phyloP scores from a whole-genome alignment of 2,329 filamentous ascomycete species.

The Talaromyces amestolkiae region DNA sequence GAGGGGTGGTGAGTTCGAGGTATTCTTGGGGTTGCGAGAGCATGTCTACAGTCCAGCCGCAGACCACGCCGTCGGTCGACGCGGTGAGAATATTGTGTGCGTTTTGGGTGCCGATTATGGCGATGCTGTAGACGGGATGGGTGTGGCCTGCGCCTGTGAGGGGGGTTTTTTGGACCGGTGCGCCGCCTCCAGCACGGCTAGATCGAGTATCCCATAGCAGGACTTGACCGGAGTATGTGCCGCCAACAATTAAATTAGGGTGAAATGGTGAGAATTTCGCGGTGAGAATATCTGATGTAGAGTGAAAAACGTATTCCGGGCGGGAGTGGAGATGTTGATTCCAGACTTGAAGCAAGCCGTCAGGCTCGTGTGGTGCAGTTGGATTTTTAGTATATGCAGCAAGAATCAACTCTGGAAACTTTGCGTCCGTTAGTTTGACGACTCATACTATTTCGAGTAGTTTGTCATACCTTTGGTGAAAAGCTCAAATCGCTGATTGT shows the following conservation, averaged over 20 bases:
- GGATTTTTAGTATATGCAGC: constrained; percentile 98
- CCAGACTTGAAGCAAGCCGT: constrained; percentile 94
- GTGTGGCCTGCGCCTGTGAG: constrained; percentile 93
- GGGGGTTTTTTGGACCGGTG: constrained; percentile 91
- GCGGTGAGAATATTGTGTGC: constrained; percentile 98
- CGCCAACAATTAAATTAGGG: constrained; percentile 91
- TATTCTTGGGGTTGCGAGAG: constrained; percentile 94
- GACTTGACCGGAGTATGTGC: constrained; percentile 94
- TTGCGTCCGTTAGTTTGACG: not conserved
- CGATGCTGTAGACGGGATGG: constrained; percentile 91
- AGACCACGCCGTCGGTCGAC: constrained; percentile 94
- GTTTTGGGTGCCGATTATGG: constrained; percentile 96
- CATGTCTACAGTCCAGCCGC: constrained; percentile 97
- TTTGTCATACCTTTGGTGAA: constrained; percentile 68
- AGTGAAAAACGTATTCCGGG: constrained; percentile 94
- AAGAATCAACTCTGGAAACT: constrained; percentile 85
- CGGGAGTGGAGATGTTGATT: constrained; percentile 91
- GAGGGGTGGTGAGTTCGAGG: constrained; percentile 80
- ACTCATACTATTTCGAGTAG: too few relatives aligned
- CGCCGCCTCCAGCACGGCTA: constrained; percentile 63
- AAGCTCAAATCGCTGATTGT: constrained; percentile 97
- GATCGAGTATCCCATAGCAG: constrained; percentile 95
- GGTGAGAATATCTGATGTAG: constrained; percentile 89
- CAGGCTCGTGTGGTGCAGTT: constrained; percentile 86
- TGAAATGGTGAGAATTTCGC: constrained; percentile 99